phyloP scores from a whole-genome alignment of 352 stramenopile species.

The Elongisporangium prolatum region DNA sequence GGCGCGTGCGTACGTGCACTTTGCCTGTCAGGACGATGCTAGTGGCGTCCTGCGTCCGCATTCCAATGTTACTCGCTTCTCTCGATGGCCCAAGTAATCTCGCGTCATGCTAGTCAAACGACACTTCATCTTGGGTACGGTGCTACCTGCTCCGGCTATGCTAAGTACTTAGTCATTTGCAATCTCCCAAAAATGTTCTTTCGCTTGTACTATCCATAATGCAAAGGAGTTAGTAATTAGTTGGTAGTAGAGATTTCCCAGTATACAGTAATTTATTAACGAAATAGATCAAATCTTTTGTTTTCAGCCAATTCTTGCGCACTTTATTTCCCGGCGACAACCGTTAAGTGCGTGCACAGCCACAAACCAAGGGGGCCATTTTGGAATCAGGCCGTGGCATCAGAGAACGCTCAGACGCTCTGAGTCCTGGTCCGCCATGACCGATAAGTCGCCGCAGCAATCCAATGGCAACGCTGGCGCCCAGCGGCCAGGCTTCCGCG shows the following conservation, averaged over 20 bases:
- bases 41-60: background rate
- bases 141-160: background rate
- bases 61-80: background rate
- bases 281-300: too few relatives aligned
- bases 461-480: constrained; percentile 8
- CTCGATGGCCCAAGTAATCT: background rate
- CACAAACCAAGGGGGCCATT: background rate
- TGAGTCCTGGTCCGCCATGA: background rate
- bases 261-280: too few relatives aligned
- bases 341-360: background rate
- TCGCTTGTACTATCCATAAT: too few relatives aligned
- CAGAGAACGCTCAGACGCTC: background rate
- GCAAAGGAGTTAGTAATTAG: too few relatives aligned
- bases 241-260: too few relatives aligned
- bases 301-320: background rate
- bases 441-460: background rate
- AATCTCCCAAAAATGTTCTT: too few relatives aligned
- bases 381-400: background rate
- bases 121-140: background rate
- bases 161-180: background rate
- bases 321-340: background rate
- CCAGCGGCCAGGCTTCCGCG: constrained; percentile 46
- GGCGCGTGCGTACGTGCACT: background rate
- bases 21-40: background rate
- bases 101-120: background rate